Evolutionary conservation across 2,329 filamentous ascomycete genomes (phyloP).

Genomic region (Clonostachys rosea): DNA sequence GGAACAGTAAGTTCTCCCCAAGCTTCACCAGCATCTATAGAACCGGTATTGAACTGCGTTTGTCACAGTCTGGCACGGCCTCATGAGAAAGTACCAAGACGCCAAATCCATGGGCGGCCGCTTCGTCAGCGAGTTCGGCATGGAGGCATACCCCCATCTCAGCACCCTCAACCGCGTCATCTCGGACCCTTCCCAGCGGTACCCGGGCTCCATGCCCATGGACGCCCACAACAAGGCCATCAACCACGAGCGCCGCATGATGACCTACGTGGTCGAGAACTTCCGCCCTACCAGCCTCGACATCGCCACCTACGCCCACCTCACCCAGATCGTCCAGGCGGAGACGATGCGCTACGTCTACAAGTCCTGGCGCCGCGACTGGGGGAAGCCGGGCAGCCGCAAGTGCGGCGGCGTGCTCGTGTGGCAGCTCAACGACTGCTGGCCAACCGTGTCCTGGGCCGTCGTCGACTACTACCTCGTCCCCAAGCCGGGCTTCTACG

Average conservation of each 20-base stretch:
- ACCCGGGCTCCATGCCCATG: constrained; percentile 66
- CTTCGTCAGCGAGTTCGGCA: constrained; percentile 80
- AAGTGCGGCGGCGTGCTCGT: constrained; percentile 62
- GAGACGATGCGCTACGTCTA: constrained; percentile 48
- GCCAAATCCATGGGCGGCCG: constrained; percentile 66
- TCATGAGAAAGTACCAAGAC: constrained; percentile 73
- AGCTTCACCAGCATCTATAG: not conserved
- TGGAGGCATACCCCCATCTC: constrained; percentile 65
- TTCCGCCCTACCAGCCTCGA: constrained; percentile 48
- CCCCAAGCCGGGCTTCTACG: constrained; percentile 54
- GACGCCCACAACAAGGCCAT: constrained; percentile 83
- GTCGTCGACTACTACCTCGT: constrained; percentile 60
- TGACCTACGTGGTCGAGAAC: constrained; percentile 74
- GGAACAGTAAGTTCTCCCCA: constrained; percentile 31
- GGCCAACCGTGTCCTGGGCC: constrained; percentile 63
- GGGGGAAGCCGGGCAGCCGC: constrained; percentile 49
- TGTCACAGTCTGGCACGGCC: constrained; percentile 58
- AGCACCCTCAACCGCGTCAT: constrained; percentile 65
- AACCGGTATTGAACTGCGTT: not conserved
- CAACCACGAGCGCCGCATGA: constrained; percentile 70
- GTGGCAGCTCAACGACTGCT: constrained; percentile 70
- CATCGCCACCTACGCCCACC: constrained; percentile 70
- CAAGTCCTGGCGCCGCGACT: constrained; percentile 56
- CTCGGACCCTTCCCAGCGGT: constrained; percentile 41
- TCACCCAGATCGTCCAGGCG: constrained; percentile 51